Conservation (phyloP, 1,284 basidiomycete genomes). For the Pholiota adiposa region DNA sequence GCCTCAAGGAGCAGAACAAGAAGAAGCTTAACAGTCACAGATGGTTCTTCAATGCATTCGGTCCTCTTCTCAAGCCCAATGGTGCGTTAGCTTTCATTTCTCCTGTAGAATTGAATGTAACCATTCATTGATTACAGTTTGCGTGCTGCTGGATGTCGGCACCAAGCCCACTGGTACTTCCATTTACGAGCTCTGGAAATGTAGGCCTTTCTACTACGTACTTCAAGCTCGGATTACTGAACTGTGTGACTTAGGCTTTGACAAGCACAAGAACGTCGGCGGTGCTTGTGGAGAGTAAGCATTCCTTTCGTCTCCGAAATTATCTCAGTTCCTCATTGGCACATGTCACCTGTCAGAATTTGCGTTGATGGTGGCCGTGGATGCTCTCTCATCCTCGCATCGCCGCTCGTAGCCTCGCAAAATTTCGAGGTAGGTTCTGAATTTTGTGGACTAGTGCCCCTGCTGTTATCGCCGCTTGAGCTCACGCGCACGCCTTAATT, state of each 20-base stretch:
- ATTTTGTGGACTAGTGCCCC: neutral
- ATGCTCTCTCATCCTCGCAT: constrained; percentile 80
- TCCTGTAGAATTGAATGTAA: neutral
- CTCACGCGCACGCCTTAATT: constrained; percentile 1
- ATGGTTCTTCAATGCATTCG: constrained; percentile 98
- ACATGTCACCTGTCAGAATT: constrained; percentile 51
- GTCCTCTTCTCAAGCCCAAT: constrained; percentile 84
- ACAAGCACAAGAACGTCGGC: constrained; percentile 88
- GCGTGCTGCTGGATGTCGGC: constrained; percentile 88
- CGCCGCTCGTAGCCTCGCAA: constrained; percentile 90
- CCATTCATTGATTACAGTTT: constrained; percentile 52
- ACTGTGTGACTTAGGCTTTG: constrained; percentile 63
- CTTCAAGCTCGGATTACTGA: constrained; percentile 21
- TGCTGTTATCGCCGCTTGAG: neutral
- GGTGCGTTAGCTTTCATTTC: constrained; percentile 44
- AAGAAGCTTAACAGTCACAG: constrained; percentile 93
- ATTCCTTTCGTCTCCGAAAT: neutral
- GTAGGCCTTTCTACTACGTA: constrained; percentile 43
- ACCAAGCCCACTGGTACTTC: constrained; percentile 94
- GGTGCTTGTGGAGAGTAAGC: constrained; percentile 93
- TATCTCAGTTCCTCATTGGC: constrained; percentile 1
- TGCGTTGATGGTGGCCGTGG: constrained; percentile 83
- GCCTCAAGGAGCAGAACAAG: constrained; percentile 95
- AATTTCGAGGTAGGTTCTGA: constrained; percentile 80
- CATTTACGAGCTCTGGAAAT: constrained; percentile 96